Evolutionary conservation across 1,139 yeast species (phyloP).

Genomic region (Nakaseomyces delphensis): DNA sequence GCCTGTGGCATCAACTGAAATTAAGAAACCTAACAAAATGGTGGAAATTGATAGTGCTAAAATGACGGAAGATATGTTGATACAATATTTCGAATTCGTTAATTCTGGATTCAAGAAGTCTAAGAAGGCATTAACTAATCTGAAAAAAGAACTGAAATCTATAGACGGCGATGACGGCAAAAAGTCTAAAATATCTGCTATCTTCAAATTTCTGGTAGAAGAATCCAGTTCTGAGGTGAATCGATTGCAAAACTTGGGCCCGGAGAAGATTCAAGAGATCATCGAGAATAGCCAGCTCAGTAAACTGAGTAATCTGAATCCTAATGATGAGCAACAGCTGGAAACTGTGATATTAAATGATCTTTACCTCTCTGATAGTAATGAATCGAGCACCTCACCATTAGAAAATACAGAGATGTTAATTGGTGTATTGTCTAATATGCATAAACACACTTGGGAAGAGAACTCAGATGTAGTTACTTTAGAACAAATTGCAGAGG

Average conservation of each 20-base stretch:
- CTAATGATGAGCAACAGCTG: constrained; percentile 5
- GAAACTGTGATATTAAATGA: constrained; percentile 4
- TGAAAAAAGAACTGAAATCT: constrained; percentile 11
- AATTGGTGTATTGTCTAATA: constrained; percentile 8
- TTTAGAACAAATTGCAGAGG: constrained; percentile 22
- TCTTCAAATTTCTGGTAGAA: constrained; percentile 21
- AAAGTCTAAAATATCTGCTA: constrained; percentile 10
- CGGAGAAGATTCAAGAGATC: constrained; percentile 3
- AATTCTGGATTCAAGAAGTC: constrained; percentile 22
- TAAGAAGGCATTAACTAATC: constrained; percentile 13
- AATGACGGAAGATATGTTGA: constrained; percentile 13
- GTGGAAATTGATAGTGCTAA: neutral
- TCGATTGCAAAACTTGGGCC: constrained; percentile 15
- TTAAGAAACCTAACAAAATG: neutral
- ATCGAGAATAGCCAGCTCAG: constrained; percentile 1
- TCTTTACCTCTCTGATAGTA: neutral
- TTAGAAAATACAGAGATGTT: constrained; percentile 11
- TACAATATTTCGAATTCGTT: constrained; percentile 18
- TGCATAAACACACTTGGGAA: constrained; percentile 5
- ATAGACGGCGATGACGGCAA: constrained; percentile 5
- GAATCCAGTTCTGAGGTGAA: constrained; percentile 23
- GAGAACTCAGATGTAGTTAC: constrained; percentile 11
- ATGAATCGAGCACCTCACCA: constrained; percentile 3
- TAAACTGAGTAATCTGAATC: neutral
- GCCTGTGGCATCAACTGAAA: neutral